Percentiles rank a stretch among this genome's conserved stretches.
These are phyloP conservation scores for Ogataea populi-albae DNA, from an alignment of 805 yeast genomes.

Conservation along the genomic window DNA sequence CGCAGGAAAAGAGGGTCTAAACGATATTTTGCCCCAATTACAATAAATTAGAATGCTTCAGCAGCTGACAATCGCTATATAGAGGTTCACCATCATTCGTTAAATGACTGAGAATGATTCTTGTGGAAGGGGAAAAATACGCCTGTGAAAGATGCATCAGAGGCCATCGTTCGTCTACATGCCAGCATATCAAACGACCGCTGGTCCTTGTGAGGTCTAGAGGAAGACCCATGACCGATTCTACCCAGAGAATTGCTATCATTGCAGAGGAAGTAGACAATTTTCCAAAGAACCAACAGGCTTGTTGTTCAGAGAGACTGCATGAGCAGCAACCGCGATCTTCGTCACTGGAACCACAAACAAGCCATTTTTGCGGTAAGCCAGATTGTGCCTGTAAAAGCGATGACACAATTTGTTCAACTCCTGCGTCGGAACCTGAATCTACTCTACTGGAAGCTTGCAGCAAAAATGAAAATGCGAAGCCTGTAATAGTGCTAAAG, in stretches of 20 bases:
- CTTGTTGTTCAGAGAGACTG: background rate
- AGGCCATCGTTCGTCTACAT: conserved; percentile 87
- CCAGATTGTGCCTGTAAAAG: conserved; percentile 7
- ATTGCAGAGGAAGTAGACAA: conserved; percentile 39
- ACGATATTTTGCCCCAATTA: too few species aligned
- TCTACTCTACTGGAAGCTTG: conserved; percentile 1
- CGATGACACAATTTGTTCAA: background rate
- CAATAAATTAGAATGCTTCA: too few species aligned
- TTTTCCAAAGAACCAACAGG: background rate
- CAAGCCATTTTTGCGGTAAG: conserved; percentile 7
- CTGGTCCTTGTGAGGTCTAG: conserved; percentile 84
- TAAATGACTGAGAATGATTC: conserved; percentile 50
- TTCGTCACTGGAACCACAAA: conserved; percentile 1
- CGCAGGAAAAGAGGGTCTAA: too few species aligned
- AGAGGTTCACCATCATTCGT: too few species aligned
- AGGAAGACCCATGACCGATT: conserved; percentile 75
- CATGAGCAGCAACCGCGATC: conserved; percentile 1
- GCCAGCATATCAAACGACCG: conserved; percentile 78
- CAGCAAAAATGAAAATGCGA: conserved; percentile 8
- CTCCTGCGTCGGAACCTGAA: conserved; percentile 2
- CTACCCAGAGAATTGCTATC: conserved; percentile 58
- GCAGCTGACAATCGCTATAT: too few species aligned
- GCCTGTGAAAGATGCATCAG: conserved; percentile 86
- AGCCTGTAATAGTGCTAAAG: conserved; percentile 31
- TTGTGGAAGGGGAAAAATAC: conserved; percentile 74